phyloP scores from a whole-genome alignment of 306 rosid species.

The Vicia faba region DNA sequence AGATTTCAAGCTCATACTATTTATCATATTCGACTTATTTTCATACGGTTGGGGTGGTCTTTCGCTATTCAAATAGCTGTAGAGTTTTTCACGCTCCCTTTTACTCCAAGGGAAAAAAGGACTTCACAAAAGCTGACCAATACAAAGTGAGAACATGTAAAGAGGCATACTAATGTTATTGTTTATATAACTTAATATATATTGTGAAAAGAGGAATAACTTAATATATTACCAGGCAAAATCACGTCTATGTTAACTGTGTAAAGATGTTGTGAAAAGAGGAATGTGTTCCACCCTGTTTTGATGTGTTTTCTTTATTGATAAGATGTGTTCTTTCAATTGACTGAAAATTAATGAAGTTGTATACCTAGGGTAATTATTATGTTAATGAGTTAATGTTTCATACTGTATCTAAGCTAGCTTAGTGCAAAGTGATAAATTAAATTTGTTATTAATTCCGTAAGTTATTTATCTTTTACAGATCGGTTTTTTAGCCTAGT shows the following conservation, averaged over 20 bases:
- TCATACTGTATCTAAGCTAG: neutral
- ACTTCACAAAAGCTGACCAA: conserved; percentile 46
- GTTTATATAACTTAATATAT: conserved; percentile 28
- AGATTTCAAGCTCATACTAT: conserved; percentile 36
- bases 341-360: conserved; percentile 31
- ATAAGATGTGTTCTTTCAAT: conserved; percentile 14
- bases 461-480: too few species aligned
- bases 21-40: conserved; percentile 43
- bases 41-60: conserved; percentile 42
- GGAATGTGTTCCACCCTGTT: conserved; percentile 32
- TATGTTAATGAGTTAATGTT: neutral
- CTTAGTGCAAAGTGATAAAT: neutral
- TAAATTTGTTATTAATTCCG: neutral
- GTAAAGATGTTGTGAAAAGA: conserved; percentile 28
- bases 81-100: conserved; percentile 37
- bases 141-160: conserved; percentile 47
- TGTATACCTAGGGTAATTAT: conserved; percentile 4
- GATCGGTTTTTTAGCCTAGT: too few species aligned
- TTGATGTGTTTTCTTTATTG: neutral
- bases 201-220: too few species aligned
- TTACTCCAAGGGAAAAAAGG: conserved; percentile 44
- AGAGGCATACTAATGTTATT: conserved; percentile 41
- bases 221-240: conserved; percentile 28
- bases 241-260: conserved; percentile 32
- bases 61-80: conserved; percentile 36